Percentiles rank a stretch among this genome's conserved stretches.
Evolutionary conservation across 345 rosid species (phyloP).

Genomic region (Eucalyptus regnans): DNA sequence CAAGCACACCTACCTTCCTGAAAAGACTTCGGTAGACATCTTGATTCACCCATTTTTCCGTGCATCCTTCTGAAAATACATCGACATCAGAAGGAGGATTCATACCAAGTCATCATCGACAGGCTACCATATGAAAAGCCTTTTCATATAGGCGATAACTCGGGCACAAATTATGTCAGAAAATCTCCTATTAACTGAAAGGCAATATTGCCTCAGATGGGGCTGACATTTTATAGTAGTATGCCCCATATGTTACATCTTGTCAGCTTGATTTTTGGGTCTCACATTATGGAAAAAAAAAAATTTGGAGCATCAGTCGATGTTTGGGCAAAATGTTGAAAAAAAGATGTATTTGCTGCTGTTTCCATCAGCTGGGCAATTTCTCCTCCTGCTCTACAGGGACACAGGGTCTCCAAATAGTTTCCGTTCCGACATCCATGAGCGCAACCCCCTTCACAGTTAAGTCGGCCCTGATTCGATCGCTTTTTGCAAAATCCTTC

Average conservation of each 20-base stretch:
- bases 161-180: not conserved
- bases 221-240: not conserved
- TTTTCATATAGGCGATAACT: not conserved
- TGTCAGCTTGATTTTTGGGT: not conserved
- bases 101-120: not conserved
- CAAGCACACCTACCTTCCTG: not conserved
- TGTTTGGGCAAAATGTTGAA: not conserved
- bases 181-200: not conserved
- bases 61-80: not conserved
- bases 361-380: not conserved
- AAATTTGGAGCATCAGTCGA: not conserved
- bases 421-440: slow-evolving; percentile 73
- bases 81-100: not conserved
- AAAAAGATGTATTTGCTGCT: not conserved
- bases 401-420: slow-evolving; percentile 76
- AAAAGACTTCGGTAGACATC: not conserved
- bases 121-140: not conserved
- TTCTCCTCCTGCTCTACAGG: slow-evolving; percentile 12
- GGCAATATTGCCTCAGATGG: not conserved
- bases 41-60: not conserved
- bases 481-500: slow-evolving; percentile 58
- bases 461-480: slow-evolving; percentile 58
- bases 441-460: slow-evolving; percentile 57
- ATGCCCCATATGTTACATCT: not conserved
- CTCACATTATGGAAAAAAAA: not conserved